A percentile compares a stretch with the other conserved stretches of the same genome.
Conservation (phyloP, 495 filamentous ascomycete species). For the Amniculicola lignicola region DNA sequence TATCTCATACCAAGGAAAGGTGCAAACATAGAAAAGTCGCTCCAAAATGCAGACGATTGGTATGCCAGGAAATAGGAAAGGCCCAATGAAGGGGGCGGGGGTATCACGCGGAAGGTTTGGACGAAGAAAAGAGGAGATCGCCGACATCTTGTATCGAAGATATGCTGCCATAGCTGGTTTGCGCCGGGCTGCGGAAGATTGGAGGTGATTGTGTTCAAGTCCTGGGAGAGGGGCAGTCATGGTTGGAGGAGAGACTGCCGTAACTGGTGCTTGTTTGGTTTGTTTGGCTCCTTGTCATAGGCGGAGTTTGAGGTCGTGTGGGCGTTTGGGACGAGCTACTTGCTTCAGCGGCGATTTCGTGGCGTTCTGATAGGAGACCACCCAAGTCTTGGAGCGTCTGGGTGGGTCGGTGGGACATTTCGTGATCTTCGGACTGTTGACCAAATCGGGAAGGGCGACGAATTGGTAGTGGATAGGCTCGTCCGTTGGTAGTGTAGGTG, state of each 20-base stretch:
- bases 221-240: too few relatives aligned
- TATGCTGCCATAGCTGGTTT: constrained; percentile 1
- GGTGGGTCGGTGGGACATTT: constrained; percentile 14
- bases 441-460: constrained; percentile 25
- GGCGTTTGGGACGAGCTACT: neutral
- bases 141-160: constrained; percentile 29
- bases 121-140: constrained; percentile 20
- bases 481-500: constrained; percentile 14
- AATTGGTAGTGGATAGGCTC: constrained; percentile 10
- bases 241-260: too few relatives aligned
- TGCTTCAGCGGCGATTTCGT: constrained; percentile 2
- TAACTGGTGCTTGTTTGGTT: neutral
- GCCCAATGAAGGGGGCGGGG: neutral
- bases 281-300: neutral
- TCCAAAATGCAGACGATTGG: neutral
- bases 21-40: too few relatives aligned
- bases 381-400: constrained; percentile 31
- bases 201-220: too few relatives aligned
- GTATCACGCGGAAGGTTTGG: constrained; percentile 25
- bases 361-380: constrained; percentile 20
- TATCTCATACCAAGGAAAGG: constrained; percentile 15
- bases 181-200: neutral
- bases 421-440: constrained; percentile 28
- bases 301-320: neutral
- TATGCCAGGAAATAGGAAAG: neutral